phyloP scores from a whole-genome alignment of 164 flowering plant genomes.

The Cinnamomum micranthum region DNA sequence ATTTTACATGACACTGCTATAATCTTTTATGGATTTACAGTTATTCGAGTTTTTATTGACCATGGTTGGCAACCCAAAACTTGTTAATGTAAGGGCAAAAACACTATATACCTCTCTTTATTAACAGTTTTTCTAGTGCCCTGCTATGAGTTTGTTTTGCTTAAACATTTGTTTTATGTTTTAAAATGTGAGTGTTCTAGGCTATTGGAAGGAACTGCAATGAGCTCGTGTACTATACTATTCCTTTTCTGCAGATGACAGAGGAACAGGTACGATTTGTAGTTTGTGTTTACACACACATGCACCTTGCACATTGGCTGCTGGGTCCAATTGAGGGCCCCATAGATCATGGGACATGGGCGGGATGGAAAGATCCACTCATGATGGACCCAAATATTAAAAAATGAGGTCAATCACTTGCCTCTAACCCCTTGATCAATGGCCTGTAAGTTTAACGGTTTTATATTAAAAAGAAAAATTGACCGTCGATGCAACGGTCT shows the following conservation, averaged over 20 bases:
- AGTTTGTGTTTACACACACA: too few species aligned
- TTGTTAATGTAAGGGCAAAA: conserved; percentile 47
- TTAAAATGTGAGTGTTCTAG: conserved; percentile 30
- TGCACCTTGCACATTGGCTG: too few species aligned
- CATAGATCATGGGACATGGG: too few species aligned
- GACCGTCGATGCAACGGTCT: too few species aligned
- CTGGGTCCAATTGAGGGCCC: too few species aligned
- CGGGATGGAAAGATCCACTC: too few species aligned
- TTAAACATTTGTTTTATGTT: neutral
- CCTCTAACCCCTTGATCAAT: too few species aligned
- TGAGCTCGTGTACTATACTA: conserved; percentile 75
- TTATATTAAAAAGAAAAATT: too few species aligned
- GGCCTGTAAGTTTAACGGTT: too few species aligned
- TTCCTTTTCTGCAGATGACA: conserved; percentile 85
- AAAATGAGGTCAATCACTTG: too few species aligned
- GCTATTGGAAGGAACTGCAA: conserved; percentile 48
- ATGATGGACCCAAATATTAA: too few species aligned
- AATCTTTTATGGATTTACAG: conserved; percentile 34
- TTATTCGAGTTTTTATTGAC: conserved; percentile 85
- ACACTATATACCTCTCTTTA: neutral
- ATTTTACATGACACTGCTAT: neutral
- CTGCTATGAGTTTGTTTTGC: neutral
- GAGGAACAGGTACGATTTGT: conserved; percentile 67
- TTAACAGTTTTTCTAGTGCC: neutral
- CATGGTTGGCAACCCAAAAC: conserved; percentile 56